Evolutionary conservation across 148 eudicot species (phyloP), one percentile per base, ranked within the genome.

Genomic region (Nyssa sinensis): DNA sequence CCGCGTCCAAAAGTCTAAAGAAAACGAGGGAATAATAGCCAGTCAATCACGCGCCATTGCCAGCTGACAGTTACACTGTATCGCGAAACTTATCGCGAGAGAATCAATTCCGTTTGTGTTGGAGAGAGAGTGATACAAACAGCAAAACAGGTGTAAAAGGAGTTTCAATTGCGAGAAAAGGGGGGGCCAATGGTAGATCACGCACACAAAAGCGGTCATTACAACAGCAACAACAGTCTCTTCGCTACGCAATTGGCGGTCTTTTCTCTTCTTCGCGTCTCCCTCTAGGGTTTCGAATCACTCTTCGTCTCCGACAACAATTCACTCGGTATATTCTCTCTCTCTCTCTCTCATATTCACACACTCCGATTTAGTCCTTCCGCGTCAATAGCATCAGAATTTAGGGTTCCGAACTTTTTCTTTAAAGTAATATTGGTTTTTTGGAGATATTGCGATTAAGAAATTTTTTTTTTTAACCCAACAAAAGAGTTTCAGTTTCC

Each of bases 311-410:
- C 49, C 74, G 30, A 70, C 64, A 16, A 34, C 66, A 35, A 23
- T 35, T 62, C n/a, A n/a, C 55, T 61, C 21, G 75, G 75, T 72
- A 72, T n/a, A n/a, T n/a, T n/a, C n/a, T n/a, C n/a, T n/a, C 58
- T 37, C 66, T 60, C 75, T 37, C 75, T 27, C n/a, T 58, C 34
- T 59, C n/a, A 1, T 7, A 6, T 30, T n/a, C n/a, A 19, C 59
- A 19, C 17, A 55, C 59, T 64, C 35, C 35, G 31, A 33, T 57
- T 33, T 33, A 41, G 64, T 57, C 60, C 5, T 60, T n/a, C 35
- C 12, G 33, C 65, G n/a, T n/a, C n/a, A n/a, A n/a, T n/a, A n/a
- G n/a, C 12, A 8, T n/a, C 19, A 16, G 14, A 28, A 39, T 17
- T 41, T 10, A 14, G 71, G 59, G 27, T 16, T 67, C 28, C 16